Conservation (phyloP, 192 early-diverging fungal genomes). For the Globomyces pollinis-pini region DNA sequence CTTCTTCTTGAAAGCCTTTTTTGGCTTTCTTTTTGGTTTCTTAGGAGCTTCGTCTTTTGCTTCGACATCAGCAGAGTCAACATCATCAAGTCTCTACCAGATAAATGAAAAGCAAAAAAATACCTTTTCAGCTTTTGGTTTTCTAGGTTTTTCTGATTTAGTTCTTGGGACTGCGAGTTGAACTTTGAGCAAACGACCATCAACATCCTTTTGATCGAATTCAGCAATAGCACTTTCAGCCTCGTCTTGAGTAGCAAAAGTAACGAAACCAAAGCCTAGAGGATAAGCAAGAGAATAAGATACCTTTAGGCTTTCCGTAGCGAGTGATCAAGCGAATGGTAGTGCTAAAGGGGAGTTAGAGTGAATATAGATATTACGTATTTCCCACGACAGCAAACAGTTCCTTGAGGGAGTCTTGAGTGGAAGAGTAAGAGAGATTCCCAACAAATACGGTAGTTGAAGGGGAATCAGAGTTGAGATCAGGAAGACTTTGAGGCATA, state of each 20-base stretch:
- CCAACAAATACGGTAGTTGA: conserved; percentile 11
- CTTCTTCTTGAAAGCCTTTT: conserved; percentile 7
- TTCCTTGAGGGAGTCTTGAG: conserved; percentile 18
- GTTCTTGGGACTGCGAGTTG: conserved; percentile 70
- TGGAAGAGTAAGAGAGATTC: conserved; percentile 13
- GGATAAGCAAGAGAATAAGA: too few species aligned
- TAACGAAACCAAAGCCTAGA: conserved; percentile 96
- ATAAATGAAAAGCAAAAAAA: background rate
- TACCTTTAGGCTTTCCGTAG: conserved; percentile 68
- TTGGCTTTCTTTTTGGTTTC: background rate
- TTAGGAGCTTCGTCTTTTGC: background rate
- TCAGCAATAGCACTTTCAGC: conserved; percentile 64
- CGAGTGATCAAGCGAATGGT: conserved; percentile 76
- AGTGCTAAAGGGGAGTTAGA: conserved; percentile 27
- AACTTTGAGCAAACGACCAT: conserved; percentile 78
- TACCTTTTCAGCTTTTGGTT: conserved; percentile 16
- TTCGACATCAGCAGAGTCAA: background rate
- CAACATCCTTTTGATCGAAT: conserved; percentile 52
- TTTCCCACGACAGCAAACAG: conserved; percentile 12
- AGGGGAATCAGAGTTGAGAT: too few species aligned
- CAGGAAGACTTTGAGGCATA: too few species aligned
- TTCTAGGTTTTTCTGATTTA: conserved; percentile 6
- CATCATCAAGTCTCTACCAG: background rate
- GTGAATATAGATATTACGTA: background rate
- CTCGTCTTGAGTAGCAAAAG: conserved; percentile 62